Conservation (phyloP, 2,329 filamentous ascomycete species). For the Monilinia fructicola region DNA sequence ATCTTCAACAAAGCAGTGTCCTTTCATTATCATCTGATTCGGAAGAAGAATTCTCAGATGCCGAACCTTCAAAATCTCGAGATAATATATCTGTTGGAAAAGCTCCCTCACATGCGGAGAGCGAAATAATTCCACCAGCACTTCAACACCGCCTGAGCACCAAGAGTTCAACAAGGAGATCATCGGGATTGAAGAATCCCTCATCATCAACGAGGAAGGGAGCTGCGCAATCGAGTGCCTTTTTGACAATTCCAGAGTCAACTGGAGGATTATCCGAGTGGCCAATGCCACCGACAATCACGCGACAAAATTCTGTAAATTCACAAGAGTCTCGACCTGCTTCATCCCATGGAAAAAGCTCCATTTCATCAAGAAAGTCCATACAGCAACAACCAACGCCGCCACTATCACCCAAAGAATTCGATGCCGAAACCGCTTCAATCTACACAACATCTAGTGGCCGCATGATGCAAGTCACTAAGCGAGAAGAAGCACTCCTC, state of each 20-base stretch:
- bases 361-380: constrained; percentile 21
- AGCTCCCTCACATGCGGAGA: constrained; percentile 21
- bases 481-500: constrained; percentile 52
- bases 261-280: constrained; percentile 1
- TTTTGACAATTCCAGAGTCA: constrained; percentile 19
- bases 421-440: constrained; percentile 30
- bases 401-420: constrained; percentile 35
- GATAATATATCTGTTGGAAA: constrained; percentile 16
- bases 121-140: constrained; percentile 20
- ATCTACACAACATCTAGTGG: constrained; percentile 28
- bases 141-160: constrained; percentile 9
- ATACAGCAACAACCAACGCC: constrained; percentile 36
- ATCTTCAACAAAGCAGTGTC: constrained; percentile 39
- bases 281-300: constrained; percentile 14
- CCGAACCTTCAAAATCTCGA: constrained; percentile 26
- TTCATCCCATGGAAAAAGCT: constrained; percentile 12
- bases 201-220: constrained; percentile 6
- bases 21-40: constrained; percentile 40
- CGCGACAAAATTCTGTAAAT: constrained; percentile 14
- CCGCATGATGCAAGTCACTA: constrained; percentile 51
- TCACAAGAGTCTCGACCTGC: constrained; percentile 11
- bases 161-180: not conserved
- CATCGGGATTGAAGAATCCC: constrained; percentile 5
- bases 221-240: not conserved
- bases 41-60: constrained; percentile 34